phyloP scores from a whole-genome alignment of 495 filamentous ascomycete species.

The Neurospora discreta region DNA sequence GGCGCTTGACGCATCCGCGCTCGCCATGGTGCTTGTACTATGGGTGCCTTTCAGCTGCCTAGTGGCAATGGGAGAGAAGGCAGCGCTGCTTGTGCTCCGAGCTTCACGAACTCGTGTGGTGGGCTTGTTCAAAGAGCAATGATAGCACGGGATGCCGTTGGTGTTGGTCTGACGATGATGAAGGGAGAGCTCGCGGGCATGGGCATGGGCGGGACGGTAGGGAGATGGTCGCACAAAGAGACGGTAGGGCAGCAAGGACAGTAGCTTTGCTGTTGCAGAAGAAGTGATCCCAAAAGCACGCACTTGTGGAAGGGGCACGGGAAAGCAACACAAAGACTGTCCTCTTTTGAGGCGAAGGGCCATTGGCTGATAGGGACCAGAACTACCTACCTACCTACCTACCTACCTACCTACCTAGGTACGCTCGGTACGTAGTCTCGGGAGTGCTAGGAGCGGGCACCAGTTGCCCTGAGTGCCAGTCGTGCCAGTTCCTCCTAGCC shows the following conservation, averaged over 20 bases:
- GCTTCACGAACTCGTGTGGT: not conserved
- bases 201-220: not conserved
- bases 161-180: not conserved
- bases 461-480: not conserved
- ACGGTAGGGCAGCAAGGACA: not conserved
- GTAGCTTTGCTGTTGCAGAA: not conserved
- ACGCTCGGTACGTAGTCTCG: not conserved
- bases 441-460: not conserved
- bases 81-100: not conserved
- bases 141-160: not conserved
- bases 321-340: not conserved
- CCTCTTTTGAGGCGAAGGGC: not conserved
- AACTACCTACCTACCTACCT: too few relatives aligned
- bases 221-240: not conserved
- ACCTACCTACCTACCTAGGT: too few relatives aligned
- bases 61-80: not conserved
- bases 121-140: not conserved
- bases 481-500: not conserved
- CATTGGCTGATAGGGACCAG: not conserved
- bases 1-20: not conserved
- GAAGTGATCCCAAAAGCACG: not conserved
- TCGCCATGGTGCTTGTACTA: conserved; percentile 4
- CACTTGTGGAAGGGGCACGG: not conserved
- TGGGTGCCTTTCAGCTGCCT: not conserved
- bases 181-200: not conserved